Conservation (phyloP, 2,329 filamentous ascomycete species). For the Endocalyx cinctus region DNA sequence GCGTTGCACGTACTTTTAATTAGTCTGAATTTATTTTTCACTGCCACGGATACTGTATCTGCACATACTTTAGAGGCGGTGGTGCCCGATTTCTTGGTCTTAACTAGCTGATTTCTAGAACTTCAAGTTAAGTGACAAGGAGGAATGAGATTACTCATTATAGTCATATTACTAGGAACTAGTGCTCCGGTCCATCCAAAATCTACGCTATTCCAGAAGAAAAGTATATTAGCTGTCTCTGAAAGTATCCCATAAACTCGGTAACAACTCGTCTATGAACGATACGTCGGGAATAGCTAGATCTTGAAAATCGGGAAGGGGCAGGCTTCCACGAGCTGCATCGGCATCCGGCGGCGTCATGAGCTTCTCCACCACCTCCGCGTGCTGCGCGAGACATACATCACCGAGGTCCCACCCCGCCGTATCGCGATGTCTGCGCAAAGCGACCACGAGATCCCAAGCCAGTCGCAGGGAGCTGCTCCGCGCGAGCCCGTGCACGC, state of each 20-base stretch:
- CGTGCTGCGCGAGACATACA: slow-evolving; percentile 43
- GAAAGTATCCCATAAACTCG: slow-evolving; percentile 6
- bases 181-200: no score
- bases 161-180: no score
- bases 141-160: no score
- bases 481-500: slow-evolving; percentile 27
- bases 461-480: slow-evolving; percentile 39
- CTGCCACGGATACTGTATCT: no score
- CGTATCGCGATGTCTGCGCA: slow-evolving; percentile 34
- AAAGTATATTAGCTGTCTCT: neutral
- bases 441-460: slow-evolving; percentile 33
- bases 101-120: no score
- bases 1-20: no score
- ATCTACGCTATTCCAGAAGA: no score
- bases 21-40: no score
- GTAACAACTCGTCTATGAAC: slow-evolving; percentile 9
- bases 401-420: slow-evolving; percentile 47
- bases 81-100: no score
- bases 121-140: no score
- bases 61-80: no score
- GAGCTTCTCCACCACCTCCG: slow-evolving; percentile 42
- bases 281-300: slow-evolving; percentile 8
- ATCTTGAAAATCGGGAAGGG: slow-evolving; percentile 2
- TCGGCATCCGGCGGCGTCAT: slow-evolving; percentile 18
- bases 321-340: neutral